Percentiles rank a stretch among this genome's conserved stretches.
Conservation (phyloP, 169 alveolate species). For the Plasmodium gaboni region DNA sequence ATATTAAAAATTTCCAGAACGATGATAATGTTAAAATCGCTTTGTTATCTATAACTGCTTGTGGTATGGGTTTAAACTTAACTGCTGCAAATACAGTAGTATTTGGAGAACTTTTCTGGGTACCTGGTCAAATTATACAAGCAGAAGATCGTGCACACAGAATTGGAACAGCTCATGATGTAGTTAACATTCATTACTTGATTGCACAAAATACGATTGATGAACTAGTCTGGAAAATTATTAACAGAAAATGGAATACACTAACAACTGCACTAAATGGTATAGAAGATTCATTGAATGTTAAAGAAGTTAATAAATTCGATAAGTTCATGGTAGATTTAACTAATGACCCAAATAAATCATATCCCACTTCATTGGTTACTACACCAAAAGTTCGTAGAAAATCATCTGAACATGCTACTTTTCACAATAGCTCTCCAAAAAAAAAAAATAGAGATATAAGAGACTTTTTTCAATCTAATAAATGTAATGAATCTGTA, state of each 20-base stretch:
- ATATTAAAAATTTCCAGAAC: constrained; percentile 92
- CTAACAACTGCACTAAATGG: constrained; percentile 87
- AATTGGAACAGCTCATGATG: constrained; percentile 91
- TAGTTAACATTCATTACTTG: constrained; percentile 88
- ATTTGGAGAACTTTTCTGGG: constrained; percentile 98
- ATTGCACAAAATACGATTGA: constrained; percentile 90
- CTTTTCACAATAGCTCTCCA: background rate
- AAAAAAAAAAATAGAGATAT: constrained; percentile 35
- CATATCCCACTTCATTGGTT: constrained; percentile 60
- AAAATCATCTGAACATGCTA: constrained; percentile 33
- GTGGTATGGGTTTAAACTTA: constrained; percentile 95
- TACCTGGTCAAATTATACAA: constrained; percentile 97
- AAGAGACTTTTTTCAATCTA: constrained; percentile 44
- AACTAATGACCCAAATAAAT: constrained; percentile 61
- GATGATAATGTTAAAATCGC: constrained; percentile 89
- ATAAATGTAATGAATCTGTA: constrained; percentile 13
- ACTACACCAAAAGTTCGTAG: constrained; percentile 44
- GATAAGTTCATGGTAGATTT: constrained; percentile 62
- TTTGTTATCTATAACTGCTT: constrained; percentile 96
- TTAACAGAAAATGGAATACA: constrained; percentile 86
- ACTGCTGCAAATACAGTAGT: constrained; percentile 98
- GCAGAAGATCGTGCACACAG: constrained; percentile 99
- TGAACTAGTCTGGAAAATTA: constrained; percentile 86
- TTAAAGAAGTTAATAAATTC: constrained; percentile 61
- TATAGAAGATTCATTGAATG: constrained; percentile 72